Evolutionary conservation across 805 yeast species (phyloP), one percentile per base, ranked within the genome.

Genomic region (Wickerhamiella australiensis): DNA sequence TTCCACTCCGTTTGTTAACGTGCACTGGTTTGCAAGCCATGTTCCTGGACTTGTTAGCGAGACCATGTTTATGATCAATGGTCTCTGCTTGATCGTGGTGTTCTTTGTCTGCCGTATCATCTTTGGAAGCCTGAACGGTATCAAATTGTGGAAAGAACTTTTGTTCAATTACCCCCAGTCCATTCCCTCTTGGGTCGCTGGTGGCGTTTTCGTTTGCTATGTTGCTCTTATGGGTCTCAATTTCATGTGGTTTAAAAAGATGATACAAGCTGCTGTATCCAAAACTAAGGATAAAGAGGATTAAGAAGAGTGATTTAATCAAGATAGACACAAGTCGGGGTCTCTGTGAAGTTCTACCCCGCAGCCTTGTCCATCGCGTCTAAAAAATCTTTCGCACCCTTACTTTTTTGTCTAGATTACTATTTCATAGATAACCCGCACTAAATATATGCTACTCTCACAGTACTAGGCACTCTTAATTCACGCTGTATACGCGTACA

Each of bases 1-100:
- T 37, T 82, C 94, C 43, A 85, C 96, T 1, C 97, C 97, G 7
- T 92, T 92, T 66, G 95, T 92, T 54, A 94, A 92, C 65, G 64
- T 85, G 61, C 85, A 92, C 65, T 92, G 96, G 96, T 88, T 82
- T 65, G 79, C 86, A 29, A 74, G 82, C 27, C 80, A 84, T 58
- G 69, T 87, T 15, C 92, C 95, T 1, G 84, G 82, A 3, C 65
- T 77, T 3, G 71, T 85, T 47, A 79, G 83, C 38, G 70, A 70
- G 21, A 70, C 60, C 54, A 50, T 77, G 9, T 75, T 78, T 47
- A 61, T 76, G 13, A 57, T 80, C 56, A 92, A 92, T 63, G 97
- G 97, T 0, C 47, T 86, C 7, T 55, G 76, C 21, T 70, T 92
- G 53, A 71, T 92, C 56, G 50, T 70, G 2, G 74, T 81, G 0